Evolutionary conservation across 805 yeast species (phyloP), one percentile per base, ranked within the genome.

Genomic region (Lachancea kluyveri): DNA sequence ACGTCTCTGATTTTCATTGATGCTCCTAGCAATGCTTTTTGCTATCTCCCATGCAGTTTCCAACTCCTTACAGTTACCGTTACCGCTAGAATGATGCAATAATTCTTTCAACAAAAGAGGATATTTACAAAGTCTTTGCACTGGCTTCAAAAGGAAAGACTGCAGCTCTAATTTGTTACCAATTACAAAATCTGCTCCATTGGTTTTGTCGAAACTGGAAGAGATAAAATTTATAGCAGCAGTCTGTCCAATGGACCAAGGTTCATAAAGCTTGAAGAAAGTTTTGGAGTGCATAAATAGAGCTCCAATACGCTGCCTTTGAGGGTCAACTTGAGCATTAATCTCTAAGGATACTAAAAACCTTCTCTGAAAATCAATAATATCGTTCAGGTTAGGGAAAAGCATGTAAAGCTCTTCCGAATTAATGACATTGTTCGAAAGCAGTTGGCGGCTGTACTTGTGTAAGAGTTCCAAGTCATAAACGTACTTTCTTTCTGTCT

Each of bases 51-150:
- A 64, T 2, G 96, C 96, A 33, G 70, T 57, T 17, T 71, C 63
- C 18, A 90, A 64, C 54, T 90, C 97, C 39, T 69, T 72, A 47
- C 74, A 76, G 38, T 64, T 64, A 6, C 74, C 70, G 59, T 52
- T 9, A 55, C 52, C 21, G 76, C 23, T 79, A 8, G 86, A 72
- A 30, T 67, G 54, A 52, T 85, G 86, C 30, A 84, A 55, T 32
- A 92, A 65, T 51, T 85, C 92, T 46, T 72, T 76, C 31, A 92
- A 60, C 29, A 92, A 65, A 31, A 92, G 62, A 2, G 97, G 98
- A 57, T 92, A 92, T 55, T 88, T 85, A 67, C 96, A 85, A n/a
- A 92, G 69, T 42, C 99, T 72, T 64, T 92, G 99, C 22, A 92
- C 85, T 0, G 99, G 99, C 56, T 90, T 92, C 46, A 92, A 74